These are phyloP conservation scores for Serendipita sp. DNA, from an alignment of 1,284 basidiomycete species.

Conservation along the genomic window DNA sequence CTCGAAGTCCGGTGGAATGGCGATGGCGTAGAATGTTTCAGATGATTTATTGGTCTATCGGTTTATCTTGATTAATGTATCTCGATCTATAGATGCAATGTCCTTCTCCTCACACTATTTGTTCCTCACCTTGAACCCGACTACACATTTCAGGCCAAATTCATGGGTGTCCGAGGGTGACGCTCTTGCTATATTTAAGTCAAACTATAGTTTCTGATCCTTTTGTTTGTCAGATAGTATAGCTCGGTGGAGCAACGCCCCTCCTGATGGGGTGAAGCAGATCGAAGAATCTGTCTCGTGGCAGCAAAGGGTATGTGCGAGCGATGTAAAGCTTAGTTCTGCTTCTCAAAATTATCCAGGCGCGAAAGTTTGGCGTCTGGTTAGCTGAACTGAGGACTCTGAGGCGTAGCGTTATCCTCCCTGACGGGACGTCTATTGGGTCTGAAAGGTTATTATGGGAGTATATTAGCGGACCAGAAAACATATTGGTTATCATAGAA, in stretches of 20 bases:
- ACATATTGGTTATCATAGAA: neutral
- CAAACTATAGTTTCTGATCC: neutral
- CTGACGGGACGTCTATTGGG: neutral
- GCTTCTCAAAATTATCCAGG: neutral
- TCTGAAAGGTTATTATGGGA: neutral
- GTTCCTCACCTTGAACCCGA: neutral
- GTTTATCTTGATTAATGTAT: neutral
- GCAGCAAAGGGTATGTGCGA: neutral
- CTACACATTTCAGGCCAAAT: neutral
- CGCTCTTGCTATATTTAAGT: no score
- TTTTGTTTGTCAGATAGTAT: neutral
- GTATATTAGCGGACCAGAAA: neutral
- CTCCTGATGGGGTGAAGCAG: neutral
- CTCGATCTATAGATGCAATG: neutral
- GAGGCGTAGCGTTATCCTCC: neutral
- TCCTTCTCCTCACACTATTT: neutral
- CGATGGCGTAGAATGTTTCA: neutral
- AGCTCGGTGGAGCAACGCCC: neutral
- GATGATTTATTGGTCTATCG: neutral
- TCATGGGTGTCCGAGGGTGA: slow-evolving; percentile 5
- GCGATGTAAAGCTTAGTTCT: neutral
- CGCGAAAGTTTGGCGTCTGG: neutral
- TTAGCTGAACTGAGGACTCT: neutral
- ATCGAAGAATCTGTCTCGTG: neutral
- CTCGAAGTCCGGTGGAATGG: neutral